Evolutionary conservation across 331 rosid genomes (phyloP), one percentile per base, ranked within the genome.

Genomic region (Telfairia occidentalis): DNA sequence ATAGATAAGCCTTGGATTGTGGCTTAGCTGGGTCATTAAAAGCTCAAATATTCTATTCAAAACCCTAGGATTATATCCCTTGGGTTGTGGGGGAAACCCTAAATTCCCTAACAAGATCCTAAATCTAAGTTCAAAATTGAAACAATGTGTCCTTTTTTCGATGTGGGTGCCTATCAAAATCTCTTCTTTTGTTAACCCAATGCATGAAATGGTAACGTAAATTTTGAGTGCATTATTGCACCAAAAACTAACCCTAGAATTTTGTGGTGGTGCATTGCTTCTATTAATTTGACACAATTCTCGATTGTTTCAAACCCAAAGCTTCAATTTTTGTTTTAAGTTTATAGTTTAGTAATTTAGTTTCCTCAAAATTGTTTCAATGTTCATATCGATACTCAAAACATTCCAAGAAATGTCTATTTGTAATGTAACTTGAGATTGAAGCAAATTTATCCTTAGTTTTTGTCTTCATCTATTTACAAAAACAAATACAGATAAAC

Each of bases 201-300:
- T 67, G 74, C 74, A 37, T 67, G 74, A 23, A 38, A 67, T 19
- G 15, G 15, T 8, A 26, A 55, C 8, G 35, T 23, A 24, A 60
- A 12, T 54, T 54, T 8, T 5, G 1, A 21, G 5, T 13, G 1
- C 28, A 23, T n/a, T n/a, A n/a, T n/a, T n/a, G n/a, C 23, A 54
- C 28, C 54, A 76, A 54, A 75, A 16, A 58, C 3, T 73, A 55
- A 61, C 82, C 81, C 40, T 78, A 80, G 73, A 28, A 2, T 78
- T 19, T 37, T 80, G 76, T 80, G 63, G 69, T 76, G 59, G 5
- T 83, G 80, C 75, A 76, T 74, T 71, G 78, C 85, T 85, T 66
- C 42, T 8, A 60, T 16, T n/a, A n/a, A n/a, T n/a, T 60, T 60
- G 24, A 30, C 67, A 60, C 67, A 60, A 30, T 2, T 30, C 67